Conservation (phyloP, 2,329 filamentous ascomycete species). For the Pyrenophora tritici-repentis region DNA sequence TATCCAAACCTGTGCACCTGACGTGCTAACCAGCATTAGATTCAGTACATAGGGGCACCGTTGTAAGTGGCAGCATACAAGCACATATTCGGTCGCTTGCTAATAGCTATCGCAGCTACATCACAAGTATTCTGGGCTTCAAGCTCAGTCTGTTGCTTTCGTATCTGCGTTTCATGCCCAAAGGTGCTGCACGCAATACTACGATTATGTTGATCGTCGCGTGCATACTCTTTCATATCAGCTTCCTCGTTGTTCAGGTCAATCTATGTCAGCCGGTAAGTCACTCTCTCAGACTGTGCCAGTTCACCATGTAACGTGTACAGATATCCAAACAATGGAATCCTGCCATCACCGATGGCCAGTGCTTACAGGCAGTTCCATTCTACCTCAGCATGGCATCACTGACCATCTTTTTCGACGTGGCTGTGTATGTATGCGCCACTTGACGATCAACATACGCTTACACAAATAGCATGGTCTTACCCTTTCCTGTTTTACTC, state of each 20-base stretch:
- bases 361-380: constrained; percentile 18
- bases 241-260: constrained; percentile 17
- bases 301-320: not conserved
- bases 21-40: constrained; percentile 7
- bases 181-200: constrained; percentile 13
- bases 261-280: constrained; percentile 21
- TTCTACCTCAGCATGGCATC: constrained; percentile 23
- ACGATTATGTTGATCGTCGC: constrained; percentile 16
- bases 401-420: constrained; percentile 16
- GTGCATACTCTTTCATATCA: constrained; percentile 17
- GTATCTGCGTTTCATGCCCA: constrained; percentile 23
- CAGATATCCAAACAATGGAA: constrained; percentile 22
- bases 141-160: constrained; percentile 20
- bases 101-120: constrained; percentile 14
- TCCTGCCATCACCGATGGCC: constrained; percentile 14
- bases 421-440: constrained; percentile 10
- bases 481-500: constrained; percentile 20
- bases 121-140: constrained; percentile 22
- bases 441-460: not conserved
- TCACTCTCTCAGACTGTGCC: not conserved
- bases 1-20: not conserved
- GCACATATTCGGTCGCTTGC: not conserved
- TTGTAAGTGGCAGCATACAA: constrained; percentile 10
- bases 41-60: constrained; percentile 25
- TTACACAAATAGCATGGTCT: constrained; percentile 13